phyloP scores from a whole-genome alignment of 306 rosid species.

The Rubus idaeus region DNA sequence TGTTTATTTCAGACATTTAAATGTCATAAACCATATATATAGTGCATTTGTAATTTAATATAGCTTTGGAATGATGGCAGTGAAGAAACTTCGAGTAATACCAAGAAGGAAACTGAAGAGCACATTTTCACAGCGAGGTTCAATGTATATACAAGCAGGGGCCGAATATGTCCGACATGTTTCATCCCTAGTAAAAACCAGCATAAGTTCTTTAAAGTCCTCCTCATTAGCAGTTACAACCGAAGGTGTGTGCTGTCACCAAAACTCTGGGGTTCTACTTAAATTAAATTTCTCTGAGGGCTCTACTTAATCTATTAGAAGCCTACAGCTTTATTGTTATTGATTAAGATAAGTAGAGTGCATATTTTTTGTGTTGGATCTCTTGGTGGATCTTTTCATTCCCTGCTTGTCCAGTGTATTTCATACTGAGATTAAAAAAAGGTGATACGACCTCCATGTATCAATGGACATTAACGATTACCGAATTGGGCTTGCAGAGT shows the following conservation, averaged over 20 bases:
- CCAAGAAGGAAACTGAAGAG: slow-evolving; percentile 67
- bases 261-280: background rate
- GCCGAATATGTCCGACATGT: slow-evolving; percentile 70
- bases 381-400: background rate
- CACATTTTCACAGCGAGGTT: slow-evolving; percentile 75
- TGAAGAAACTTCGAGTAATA: slow-evolving; percentile 77
- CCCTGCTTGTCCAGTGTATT: background rate
- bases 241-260: slow-evolving; percentile 59
- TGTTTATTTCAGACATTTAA: background rate
- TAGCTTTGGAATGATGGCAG: slow-evolving; percentile 46
- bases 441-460: background rate
- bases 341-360: background rate
- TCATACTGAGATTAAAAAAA: background rate
- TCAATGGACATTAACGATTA: slow-evolving; percentile 11
- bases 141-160: slow-evolving; percentile 77
- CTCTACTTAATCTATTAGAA: background rate
- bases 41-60: background rate
- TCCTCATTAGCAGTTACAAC: slow-evolving; percentile 44
- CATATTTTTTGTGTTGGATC: background rate
- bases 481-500: slow-evolving; percentile 57
- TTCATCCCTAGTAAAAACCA: slow-evolving; percentile 68
- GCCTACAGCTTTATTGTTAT: background rate
- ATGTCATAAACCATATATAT: background rate
- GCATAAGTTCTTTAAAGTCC: slow-evolving; percentile 66
- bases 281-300: background rate